phyloP scores from a whole-genome alignment of 2,329 filamentous ascomycete genomes.

The Pseudogymnoascus sp. region DNA sequence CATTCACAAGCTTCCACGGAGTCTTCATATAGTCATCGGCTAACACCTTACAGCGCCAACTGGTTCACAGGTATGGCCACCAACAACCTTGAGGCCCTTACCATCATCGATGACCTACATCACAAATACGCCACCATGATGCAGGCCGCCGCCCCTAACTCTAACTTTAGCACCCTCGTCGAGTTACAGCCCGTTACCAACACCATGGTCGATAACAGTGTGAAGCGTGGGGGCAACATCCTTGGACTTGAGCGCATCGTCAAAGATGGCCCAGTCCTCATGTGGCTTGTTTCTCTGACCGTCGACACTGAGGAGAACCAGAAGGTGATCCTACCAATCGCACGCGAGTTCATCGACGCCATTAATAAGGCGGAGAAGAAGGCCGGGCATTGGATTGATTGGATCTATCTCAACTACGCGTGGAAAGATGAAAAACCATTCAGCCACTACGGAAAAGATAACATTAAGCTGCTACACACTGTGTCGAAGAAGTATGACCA shows the following conservation, averaged over 20 bases:
- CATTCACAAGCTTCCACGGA: conserved; percentile 10
- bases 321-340: conserved; percentile 22
- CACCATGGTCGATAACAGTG: conserved; percentile 22
- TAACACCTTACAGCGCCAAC: conserved; percentile 21
- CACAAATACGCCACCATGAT: conserved; percentile 13
- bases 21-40: conserved; percentile 13
- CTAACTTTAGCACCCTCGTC: conserved; percentile 19
- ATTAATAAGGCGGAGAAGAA: conserved; percentile 11
- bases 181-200: conserved; percentile 27
- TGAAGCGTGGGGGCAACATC: conserved; percentile 27
- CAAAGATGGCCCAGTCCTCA: conserved; percentile 21
- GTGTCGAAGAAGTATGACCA: conserved; percentile 32
- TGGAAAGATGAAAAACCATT: conserved; percentile 34
- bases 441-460: conserved; percentile 32
- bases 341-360: conserved; percentile 12
- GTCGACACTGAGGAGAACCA: conserved; percentile 20
- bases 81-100: conserved; percentile 13
- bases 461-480: conserved; percentile 27
- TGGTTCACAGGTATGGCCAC: conserved; percentile 28
- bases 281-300: conserved; percentile 15
- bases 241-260: conserved; percentile 29
- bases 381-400: conserved; percentile 20
- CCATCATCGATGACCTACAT: conserved; percentile 14
- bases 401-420: conserved; percentile 40
- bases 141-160: conserved; percentile 17